These are phyloP conservation scores for Cladophialophora yegresii DNA, from an alignment of 2,329 filamentous ascomycete genomes.

Conservation along the genomic window DNA sequence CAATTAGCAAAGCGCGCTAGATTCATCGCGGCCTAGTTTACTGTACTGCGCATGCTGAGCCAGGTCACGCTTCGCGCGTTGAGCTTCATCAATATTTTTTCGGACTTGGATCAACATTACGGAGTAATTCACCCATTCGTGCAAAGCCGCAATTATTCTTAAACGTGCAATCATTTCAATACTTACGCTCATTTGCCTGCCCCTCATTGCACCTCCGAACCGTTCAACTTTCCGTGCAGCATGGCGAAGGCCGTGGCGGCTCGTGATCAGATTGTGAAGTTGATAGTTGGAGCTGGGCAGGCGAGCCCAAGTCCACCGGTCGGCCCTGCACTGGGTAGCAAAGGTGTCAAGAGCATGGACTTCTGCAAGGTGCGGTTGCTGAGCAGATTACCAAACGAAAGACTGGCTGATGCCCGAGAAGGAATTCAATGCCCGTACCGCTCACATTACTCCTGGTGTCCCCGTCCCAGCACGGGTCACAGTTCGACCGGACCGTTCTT, in stretches of 20 bases:
- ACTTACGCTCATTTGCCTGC: background rate
- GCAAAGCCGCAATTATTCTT: background rate
- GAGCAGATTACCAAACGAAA: background rate
- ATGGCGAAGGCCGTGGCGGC: constrained; percentile 57
- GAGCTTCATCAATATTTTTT: constrained; percentile 16
- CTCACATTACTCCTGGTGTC: constrained; percentile 77
- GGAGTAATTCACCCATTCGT: background rate
- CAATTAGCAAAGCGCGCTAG: constrained; percentile 10
- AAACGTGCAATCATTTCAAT: background rate
- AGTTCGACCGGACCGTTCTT: constrained; percentile 88
- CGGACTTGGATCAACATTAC: background rate
- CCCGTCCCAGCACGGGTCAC: constrained; percentile 89
- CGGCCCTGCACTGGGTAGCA: constrained; percentile 91
- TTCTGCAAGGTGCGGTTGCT: constrained; percentile 80
- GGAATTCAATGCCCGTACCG: constrained; percentile 96
- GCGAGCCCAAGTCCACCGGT: constrained; percentile 93
- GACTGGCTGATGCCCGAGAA: constrained; percentile 44
- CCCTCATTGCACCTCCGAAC: background rate
- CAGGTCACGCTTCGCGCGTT: constrained; percentile 7
- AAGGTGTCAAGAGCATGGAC: constrained; percentile 99
- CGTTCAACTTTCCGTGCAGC: constrained; percentile 22
- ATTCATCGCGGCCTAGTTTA: constrained; percentile 10
- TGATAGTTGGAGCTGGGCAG: constrained; percentile 95
- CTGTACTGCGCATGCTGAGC: constrained; percentile 6
- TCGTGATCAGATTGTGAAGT: constrained; percentile 81